Base-by-base conservation (phyloP, 2,329 filamentous ascomycete genomes). In the Xylaria sp. region DNA sequence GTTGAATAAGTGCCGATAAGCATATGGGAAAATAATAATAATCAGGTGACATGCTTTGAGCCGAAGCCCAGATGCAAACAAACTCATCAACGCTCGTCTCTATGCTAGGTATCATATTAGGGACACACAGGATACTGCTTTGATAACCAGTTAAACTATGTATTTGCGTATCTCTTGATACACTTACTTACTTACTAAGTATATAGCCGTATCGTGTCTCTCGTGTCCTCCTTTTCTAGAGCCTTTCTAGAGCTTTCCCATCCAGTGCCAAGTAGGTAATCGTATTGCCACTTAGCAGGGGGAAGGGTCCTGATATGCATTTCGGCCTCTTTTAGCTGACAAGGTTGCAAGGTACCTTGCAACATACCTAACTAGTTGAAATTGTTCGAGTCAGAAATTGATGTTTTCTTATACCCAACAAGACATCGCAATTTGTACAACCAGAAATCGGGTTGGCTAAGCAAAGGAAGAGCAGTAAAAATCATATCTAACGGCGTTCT, bases 231-330 rank as follows among this genome's bases (percentile, higher is more conserved):
- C 10, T 32, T 32, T 58, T 57, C 36, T 43, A 15, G 32, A 55
- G 10, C 53, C 34, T 58, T 63, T 59, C 61, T 64, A 30, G 53
- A 64, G 30, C 36, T 32, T 23, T 64, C 50, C 48, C 39, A 56
- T 57, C n/a, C n/a, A n/a, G n/a, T n/a, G n/a, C n/a, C 20, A 50
- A 56, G 18, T 25, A 55, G 45, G 18, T 25, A 48, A 50, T 32
- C 18, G 30, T 25, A 61, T 58, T 48, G 56, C 58, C n/a, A 8
- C 32, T 32, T 36, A 57, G 34, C 53, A 57, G 20, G 53, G 32
- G 30, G 32, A 39, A 39, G 30, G 52, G 60, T 34, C 48, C 48
- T n/a, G 25, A 45, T 45, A 55, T 34, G 25, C 23, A 57, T 57
- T 30, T 30, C 30, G 25, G 23, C 5, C 32, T n/a, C 23, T 36